Base-by-base conservation (phyloP, 2,329 filamentous ascomycete genomes). In the Xylaria sp. region DNA sequence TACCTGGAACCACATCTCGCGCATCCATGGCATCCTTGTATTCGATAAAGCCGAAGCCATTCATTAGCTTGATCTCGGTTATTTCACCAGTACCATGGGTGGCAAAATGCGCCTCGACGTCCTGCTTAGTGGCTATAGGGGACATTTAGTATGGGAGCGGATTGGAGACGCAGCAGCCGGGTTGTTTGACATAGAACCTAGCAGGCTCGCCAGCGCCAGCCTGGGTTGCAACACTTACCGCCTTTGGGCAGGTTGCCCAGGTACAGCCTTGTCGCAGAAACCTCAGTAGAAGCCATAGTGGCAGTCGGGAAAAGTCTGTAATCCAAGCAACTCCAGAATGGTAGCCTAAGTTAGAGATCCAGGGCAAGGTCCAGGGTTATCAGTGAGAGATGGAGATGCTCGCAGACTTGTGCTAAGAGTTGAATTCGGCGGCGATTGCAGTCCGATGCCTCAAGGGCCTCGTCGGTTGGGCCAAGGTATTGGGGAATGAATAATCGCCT, bases 41-140 rank as follows among this genome's bases (percentile, higher is more conserved):
- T 83, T 99, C 96, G 81, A 99, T 97, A 86, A 99, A 99, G 81
- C 96, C 96, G 80, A 99, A 99, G 79, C 96, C 96, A 81, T 97
- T 98, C 96, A 99, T 99, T 73, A 99, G 90, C 87, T 99, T 99
- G 85, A 99, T 95, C 86, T 99, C 96, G 75, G 92, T 96, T 81
- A 99, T 98, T 82, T 97, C 94, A 82, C 96, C 96, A 76, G 94
- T 95, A 80, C 95, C 96, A 90, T 98, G 94, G 79, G 91, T 94
- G 81, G 91, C 91, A 85, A 99, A 99, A 83, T 98, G 95, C 78
- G 91, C 90, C 85, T 98, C 94, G 81, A 99, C 92, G 82, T 99
- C 95, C 83, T 93, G 90, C 86, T 98, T 98, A 83, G 94, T 98
- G 85, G 76, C 78, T 79, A 66, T 39, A 28, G 20, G 39, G 57